Base-by-base conservation (phyloP, 371 early-diverging fungal genomes). In the Chytridiales sp. region DNA sequence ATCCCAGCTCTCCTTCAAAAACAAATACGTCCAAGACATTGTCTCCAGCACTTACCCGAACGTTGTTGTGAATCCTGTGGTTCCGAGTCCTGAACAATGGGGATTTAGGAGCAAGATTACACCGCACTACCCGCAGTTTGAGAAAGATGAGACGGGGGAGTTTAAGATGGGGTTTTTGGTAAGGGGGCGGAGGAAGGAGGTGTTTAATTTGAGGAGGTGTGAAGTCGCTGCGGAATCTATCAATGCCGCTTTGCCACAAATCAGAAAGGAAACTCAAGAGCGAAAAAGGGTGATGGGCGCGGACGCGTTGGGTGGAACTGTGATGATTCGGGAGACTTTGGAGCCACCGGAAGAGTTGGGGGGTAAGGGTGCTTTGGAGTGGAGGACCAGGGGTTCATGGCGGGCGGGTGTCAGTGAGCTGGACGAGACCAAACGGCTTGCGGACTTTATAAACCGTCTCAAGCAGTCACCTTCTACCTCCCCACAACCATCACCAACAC, bases 171-270 rank as follows among this genome's bases (percentile, higher is more conserved):
- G 87, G 27, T 87, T 84, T 61, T 59, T 70, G 49, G 61, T 75
- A 41, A 62, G 73, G 24, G 85, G 85, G 24, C 70, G 81, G 49
- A 65, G 74, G 21, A 64, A 36, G 31, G 21, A 68, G 15, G 80
- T 86, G 11, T 53, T 87, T 54, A 85, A 87, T 63, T 78, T 87
- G 31, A 84, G 83, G 44, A 71, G 78, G n/a, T 87, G 87, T 63
- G 67, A 74, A 9, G 75, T 87, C 44, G 85, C 76, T 5, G 81
- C 84, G 1, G 76, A 82, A 9, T 68, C 75, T 6, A 72, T 85
- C 39, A 79, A 83, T 30, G 70, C 59, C 5, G 85, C 77, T 4
- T 53, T 68, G 30, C 27, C 19, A 27, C 36, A n/a, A 11, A 74
- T 84, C 31, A 75, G 83, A 24, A 78, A 84, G 57, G 77, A 77